Percentiles rank a stretch among this genome's conserved stretches.
Evolutionary conservation across 352 stramenopile species (phyloP).

Genomic region (Phytophthora brassicae): DNA sequence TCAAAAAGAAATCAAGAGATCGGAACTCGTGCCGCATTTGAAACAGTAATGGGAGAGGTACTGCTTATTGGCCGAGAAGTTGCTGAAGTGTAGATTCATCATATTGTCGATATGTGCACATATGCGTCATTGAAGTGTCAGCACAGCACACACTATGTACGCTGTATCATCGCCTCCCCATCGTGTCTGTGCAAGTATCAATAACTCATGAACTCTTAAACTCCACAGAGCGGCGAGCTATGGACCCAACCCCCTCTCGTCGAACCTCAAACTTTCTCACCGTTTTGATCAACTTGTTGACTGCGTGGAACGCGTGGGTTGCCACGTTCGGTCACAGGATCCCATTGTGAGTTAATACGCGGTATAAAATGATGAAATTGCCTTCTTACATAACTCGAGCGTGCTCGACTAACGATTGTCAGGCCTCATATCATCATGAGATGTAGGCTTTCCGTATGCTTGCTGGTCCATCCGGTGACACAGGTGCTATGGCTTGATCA

Average conservation of each 20-base stretch:
- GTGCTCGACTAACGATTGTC: not conserved
- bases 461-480: conserved; percentile 14
- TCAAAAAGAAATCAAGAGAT: too few species aligned
- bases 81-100: conserved; percentile 23
- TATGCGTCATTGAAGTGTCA: conserved; percentile 12
- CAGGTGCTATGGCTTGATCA: not conserved
- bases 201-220: not conserved
- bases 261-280: conserved; percentile 2
- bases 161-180: not conserved
- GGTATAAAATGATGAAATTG: conserved; percentile 25
- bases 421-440: conserved; percentile 7
- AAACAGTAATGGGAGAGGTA: not conserved
- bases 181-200: not conserved
- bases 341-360: conserved; percentile 1
- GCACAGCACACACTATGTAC: not conserved
- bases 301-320: conserved; percentile 24
- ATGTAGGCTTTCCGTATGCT: not conserved
- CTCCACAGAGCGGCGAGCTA: not conserved
- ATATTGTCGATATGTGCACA: conserved; percentile 9
- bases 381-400: conserved; percentile 18
- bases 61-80: conserved; percentile 4
- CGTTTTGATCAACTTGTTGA: conserved; percentile 21
- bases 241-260: not conserved
- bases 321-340: conserved; percentile 1
- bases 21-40: too few species aligned